Conservation (phyloP, 148 eudicot genomes). For the Silene conica region DNA sequence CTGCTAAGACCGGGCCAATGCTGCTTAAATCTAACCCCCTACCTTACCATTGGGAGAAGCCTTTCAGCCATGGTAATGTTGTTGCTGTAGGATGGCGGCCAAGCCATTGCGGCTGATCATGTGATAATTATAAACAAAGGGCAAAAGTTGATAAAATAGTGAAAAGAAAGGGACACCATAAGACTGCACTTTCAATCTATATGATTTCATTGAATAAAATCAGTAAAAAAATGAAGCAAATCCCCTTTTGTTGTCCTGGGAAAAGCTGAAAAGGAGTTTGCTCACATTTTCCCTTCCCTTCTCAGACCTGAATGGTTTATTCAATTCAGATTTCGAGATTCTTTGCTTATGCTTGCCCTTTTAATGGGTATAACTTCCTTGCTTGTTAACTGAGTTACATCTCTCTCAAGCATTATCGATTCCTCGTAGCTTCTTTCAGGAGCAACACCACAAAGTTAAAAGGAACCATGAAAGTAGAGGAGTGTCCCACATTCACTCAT, state of each 20-base stretch:
- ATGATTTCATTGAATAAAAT: conserved; percentile 6
- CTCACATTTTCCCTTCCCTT: conserved; percentile 8
- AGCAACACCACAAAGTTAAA: conserved; percentile 34
- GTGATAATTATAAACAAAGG: conserved; percentile 4
- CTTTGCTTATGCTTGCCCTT: conserved; percentile 26
- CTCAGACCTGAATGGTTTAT: conserved; percentile 15
- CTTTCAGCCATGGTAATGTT: neutral
- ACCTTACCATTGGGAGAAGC: neutral
- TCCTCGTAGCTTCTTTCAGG: conserved; percentile 42
- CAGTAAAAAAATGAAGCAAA: neutral
- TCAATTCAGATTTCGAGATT: conserved; percentile 20
- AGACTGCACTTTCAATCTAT: conserved; percentile 15
- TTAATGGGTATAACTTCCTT: conserved; percentile 44
- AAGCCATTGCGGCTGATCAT: neutral
- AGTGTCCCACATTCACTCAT: conserved; percentile 30
- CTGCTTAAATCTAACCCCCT: neutral
- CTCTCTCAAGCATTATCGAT: conserved; percentile 34
- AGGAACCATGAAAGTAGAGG: conserved; percentile 34
- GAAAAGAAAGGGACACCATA: conserved; percentile 15
- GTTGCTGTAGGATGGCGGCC: neutral
- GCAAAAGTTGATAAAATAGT: neutral
- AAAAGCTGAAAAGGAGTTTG: conserved; percentile 17
- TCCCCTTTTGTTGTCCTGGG: neutral
- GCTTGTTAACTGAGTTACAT: conserved; percentile 51
- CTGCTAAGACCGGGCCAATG: neutral